These are phyloP conservation scores for Fusarium drepaniforme DNA, from an alignment of 2,329 filamentous ascomycete species.

Conservation along the genomic window DNA sequence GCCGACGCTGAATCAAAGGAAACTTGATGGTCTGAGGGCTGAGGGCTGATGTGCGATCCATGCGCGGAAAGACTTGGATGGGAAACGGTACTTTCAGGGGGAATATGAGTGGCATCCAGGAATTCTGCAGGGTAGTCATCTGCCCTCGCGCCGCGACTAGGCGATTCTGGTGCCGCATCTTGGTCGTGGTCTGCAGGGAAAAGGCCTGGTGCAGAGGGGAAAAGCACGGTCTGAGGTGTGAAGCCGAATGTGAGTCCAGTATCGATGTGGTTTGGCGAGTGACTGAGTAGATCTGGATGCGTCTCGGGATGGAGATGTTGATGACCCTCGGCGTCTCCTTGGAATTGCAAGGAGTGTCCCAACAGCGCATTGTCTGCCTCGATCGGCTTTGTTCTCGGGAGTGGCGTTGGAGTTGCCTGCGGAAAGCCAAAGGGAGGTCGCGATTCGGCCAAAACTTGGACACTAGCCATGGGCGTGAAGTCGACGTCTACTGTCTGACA, in stretches of 20 bases:
- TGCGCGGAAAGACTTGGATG: constrained; percentile 25
- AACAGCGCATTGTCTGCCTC: constrained; percentile 18
- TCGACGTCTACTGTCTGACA: constrained; percentile 50
- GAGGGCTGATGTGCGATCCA: constrained; percentile 4
- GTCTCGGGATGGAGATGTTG: constrained; percentile 11
- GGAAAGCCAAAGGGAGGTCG: constrained; percentile 40
- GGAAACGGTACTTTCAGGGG: constrained; percentile 11
- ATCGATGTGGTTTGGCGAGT: constrained; percentile 21
- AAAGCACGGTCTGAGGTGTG: constrained; percentile 31
- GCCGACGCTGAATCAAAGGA: constrained; percentile 22
- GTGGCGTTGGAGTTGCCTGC: constrained; percentile 39
- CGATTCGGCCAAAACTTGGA: constrained; percentile 46
- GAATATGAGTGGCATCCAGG: constrained; percentile 24
- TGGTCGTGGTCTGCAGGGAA: constrained; percentile 23
- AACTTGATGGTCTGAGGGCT: background rate
- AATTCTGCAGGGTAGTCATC: constrained; percentile 41
- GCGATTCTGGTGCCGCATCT: constrained; percentile 11
- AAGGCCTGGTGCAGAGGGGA: constrained; percentile 21
- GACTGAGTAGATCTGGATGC: constrained; percentile 21
- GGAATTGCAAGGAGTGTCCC: constrained; percentile 24
- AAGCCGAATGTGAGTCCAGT: constrained; percentile 34
- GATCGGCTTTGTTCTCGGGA: constrained; percentile 36
- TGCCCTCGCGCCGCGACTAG: constrained; percentile 6
- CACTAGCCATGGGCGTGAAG: constrained; percentile 43
- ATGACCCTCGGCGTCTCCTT: constrained; percentile 11